A percentile compares a stretch with the other conserved stretches of the same genome.
phyloP scores from a whole-genome alignment of 768 basidiomycete species.

The Glaciozyma martinii region DNA sequence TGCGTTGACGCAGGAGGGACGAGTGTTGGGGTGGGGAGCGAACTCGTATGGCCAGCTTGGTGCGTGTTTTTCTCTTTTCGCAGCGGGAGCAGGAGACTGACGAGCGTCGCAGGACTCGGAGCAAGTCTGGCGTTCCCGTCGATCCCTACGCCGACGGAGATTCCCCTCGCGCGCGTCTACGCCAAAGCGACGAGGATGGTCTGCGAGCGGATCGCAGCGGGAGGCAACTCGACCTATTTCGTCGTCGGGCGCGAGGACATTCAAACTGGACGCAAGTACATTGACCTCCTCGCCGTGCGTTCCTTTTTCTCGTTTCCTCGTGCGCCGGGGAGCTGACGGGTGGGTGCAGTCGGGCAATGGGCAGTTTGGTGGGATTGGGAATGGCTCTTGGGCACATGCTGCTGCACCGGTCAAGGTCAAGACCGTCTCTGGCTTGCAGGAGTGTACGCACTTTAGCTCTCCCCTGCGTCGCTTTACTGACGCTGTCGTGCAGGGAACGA shows the following conservation, averaged over 20 bases:
- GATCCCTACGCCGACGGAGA: slow-evolving; percentile 39
- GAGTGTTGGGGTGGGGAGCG: slow-evolving; percentile 80
- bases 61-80: slow-evolving; percentile 51
- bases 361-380: slow-evolving; percentile 35
- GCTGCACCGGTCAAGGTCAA: slow-evolving; percentile 64
- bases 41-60: slow-evolving; percentile 82
- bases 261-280: neutral
- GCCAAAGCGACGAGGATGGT: slow-evolving; percentile 28
- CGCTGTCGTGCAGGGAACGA: slow-evolving; percentile 24
- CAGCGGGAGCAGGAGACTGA: neutral
- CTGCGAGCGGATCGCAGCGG: slow-evolving; percentile 18
- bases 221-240: slow-evolving; percentile 26
- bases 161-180: slow-evolving; percentile 38
- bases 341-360: neutral
- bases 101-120: slow-evolving; percentile 15
- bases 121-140: slow-evolving; percentile 10
- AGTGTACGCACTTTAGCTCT: slow-evolving; percentile 57
- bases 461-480: neutral
- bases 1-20: slow-evolving; percentile 50
- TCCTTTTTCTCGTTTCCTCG: neutral
- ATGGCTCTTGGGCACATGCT: slow-evolving; percentile 56
- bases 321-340: neutral
- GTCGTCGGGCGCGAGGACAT: slow-evolving; percentile 7
- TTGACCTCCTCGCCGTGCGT: slow-evolving; percentile 24
- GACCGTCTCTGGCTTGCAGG: slow-evolving; percentile 69